phyloP scores from a whole-genome alignment of 2,329 filamentous ascomycete species.

The Fusarium haematococcum region DNA sequence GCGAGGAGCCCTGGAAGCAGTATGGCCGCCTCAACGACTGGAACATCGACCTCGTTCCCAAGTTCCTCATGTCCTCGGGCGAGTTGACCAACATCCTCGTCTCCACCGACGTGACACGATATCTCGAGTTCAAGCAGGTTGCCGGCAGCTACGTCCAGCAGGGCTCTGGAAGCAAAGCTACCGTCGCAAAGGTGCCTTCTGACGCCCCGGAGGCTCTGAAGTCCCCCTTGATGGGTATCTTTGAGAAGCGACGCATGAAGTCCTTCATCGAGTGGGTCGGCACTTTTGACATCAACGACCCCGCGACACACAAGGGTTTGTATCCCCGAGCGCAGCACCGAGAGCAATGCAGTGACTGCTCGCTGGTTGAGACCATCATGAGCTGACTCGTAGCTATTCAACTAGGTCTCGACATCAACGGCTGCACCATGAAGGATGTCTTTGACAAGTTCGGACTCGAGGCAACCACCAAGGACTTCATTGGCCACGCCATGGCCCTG shows the following conservation, averaged over 20 bases:
- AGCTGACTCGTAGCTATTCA: conserved; percentile 25
- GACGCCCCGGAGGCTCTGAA: conserved; percentile 90
- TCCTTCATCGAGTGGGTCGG: conserved; percentile 97
- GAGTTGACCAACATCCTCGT: conserved; percentile 99
- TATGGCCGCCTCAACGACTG: conserved; percentile 97
- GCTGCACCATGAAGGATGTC: conserved; percentile 94
- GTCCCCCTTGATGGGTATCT: conserved; percentile 95
- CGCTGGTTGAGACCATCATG: background rate
- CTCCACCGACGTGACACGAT: conserved; percentile 90
- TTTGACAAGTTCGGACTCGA: conserved; percentile 98
- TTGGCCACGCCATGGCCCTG: conserved; percentile 98
- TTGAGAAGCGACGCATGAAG: conserved; percentile 98
- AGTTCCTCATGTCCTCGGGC: conserved; percentile 98
- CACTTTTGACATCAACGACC: conserved; percentile 83
- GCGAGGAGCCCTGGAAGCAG: conserved; percentile 96
- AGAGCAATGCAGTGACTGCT: background rate
- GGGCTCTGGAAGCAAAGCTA: conserved; percentile 82
- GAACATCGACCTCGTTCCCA: conserved; percentile 99
- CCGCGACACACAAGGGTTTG: conserved; percentile 89
- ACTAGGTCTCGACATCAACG: conserved; percentile 81
- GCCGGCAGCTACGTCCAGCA: conserved; percentile 97
- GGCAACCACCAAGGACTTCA: conserved; percentile 89
- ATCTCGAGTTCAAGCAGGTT: conserved; percentile 94
- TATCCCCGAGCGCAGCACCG: conserved; percentile 17
- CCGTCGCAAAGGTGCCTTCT: conserved; percentile 95